Conservation (phyloP, 2,329 filamentous ascomycete genomes). For the Diplodia seriata region DNA sequence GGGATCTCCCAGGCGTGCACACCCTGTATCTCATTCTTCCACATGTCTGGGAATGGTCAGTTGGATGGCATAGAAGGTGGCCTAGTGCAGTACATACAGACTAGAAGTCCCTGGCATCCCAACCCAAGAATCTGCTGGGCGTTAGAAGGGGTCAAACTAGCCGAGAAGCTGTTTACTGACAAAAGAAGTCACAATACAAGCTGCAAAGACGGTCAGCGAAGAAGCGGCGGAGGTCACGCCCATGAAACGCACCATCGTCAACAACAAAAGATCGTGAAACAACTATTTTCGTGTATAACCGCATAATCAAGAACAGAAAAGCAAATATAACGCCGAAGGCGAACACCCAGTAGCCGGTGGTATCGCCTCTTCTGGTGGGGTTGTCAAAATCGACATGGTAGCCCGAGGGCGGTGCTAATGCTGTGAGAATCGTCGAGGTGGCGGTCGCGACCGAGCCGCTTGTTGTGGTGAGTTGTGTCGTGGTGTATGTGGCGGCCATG, state of each 20-base stretch:
- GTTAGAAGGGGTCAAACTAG: background rate
- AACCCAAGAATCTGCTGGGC: conserved; percentile 1
- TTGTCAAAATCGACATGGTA: conserved; percentile 43
- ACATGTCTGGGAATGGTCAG: conserved; percentile 9
- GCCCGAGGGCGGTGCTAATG: conserved; percentile 39
- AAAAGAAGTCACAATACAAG: conserved; percentile 7
- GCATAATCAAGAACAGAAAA: conserved; percentile 39
- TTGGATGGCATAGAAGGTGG: too few relatives aligned
- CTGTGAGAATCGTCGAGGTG: conserved; percentile 1
- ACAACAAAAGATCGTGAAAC: conserved; percentile 39
- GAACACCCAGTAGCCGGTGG: conserved; percentile 37
- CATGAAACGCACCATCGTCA: conserved; percentile 40
- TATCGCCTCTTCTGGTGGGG: conserved; percentile 37
- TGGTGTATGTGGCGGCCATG: conserved; percentile 24
- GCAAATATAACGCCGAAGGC: conserved; percentile 38
- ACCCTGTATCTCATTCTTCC: conserved; percentile 34
- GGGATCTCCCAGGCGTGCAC: conserved; percentile 39
- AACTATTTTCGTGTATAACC: conserved; percentile 40
- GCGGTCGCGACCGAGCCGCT: conserved; percentile 6
- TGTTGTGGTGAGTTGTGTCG: background rate
- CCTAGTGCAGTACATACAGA: background rate
- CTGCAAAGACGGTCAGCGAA: background rate
- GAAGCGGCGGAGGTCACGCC: too few relatives aligned
- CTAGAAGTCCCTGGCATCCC: background rate
- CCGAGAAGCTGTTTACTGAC: background rate